A percentile compares a stretch with the other conserved stretches of the same genome.
Conservation (phyloP, 2,329 filamentous ascomycete species). For the Microdochium nivale region DNA sequence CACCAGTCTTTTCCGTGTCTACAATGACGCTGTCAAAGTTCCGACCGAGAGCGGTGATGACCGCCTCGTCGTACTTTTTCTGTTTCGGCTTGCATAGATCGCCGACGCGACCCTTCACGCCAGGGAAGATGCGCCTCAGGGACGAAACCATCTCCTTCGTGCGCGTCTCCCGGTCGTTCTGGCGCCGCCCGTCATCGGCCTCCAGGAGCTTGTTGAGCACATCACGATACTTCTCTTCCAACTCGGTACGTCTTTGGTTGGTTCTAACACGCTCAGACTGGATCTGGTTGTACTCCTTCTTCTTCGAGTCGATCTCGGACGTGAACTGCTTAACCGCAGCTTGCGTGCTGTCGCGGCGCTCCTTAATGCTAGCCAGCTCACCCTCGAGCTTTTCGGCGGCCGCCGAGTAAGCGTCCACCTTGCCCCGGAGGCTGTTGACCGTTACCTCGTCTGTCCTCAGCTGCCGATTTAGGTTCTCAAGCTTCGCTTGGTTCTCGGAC, state of each 20-base stretch:
- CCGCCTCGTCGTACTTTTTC: conserved; percentile 91
- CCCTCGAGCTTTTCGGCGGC: conserved; percentile 64
- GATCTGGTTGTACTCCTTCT: conserved; percentile 80
- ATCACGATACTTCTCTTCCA: conserved; percentile 85
- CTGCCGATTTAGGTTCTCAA: conserved; percentile 82
- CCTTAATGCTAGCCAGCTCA: conserved; percentile 60
- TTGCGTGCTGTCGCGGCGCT: conserved; percentile 58
- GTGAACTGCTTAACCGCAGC: conserved; percentile 57
- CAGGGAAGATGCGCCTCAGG: conserved; percentile 83
- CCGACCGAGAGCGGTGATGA: conserved; percentile 83
- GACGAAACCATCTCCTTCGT: conserved; percentile 78
- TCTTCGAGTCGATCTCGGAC: conserved; percentile 76
- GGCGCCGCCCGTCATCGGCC: conserved; percentile 75
- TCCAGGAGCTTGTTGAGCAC: conserved; percentile 73
- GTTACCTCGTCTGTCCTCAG: conserved; percentile 88
- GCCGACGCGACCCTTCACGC: conserved; percentile 82
- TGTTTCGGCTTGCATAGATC: conserved; percentile 94
- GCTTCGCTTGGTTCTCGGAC: conserved; percentile 69
- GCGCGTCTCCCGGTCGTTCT: conserved; percentile 72
- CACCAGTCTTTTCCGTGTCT: conserved; percentile 87
- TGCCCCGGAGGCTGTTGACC: conserved; percentile 80
- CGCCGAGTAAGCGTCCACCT: conserved; percentile 70
- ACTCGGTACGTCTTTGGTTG: conserved; percentile 74
- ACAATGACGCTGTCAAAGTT: conserved; percentile 94
- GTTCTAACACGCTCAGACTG: conserved; percentile 76